Evolutionary conservation across 2,329 filamentous ascomycete genomes (phyloP).

Genomic region (Penicillium freii): DNA sequence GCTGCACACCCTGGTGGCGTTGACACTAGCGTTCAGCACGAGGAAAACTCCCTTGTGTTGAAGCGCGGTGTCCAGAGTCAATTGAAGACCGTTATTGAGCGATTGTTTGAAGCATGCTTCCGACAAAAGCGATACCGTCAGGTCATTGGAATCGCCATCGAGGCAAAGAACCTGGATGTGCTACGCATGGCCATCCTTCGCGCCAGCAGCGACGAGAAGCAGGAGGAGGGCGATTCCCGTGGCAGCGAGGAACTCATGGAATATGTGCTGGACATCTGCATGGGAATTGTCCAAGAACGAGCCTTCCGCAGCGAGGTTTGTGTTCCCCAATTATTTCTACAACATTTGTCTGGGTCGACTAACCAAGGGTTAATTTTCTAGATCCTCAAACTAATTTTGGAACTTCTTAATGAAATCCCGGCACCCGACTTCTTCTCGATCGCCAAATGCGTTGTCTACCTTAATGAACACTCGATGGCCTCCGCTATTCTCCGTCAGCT

Average conservation of each 20-base stretch:
- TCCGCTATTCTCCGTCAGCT: slow-evolving; percentile 80
- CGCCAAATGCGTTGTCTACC: slow-evolving; percentile 93
- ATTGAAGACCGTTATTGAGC: slow-evolving; percentile 78
- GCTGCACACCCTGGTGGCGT: slow-evolving; percentile 56
- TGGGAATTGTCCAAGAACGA: slow-evolving; percentile 95
- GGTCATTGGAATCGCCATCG: slow-evolving; percentile 93
- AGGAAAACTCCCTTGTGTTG: slow-evolving; percentile 63
- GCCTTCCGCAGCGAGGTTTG: slow-evolving; percentile 69
- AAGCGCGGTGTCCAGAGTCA: slow-evolving; percentile 73
- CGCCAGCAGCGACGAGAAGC: slow-evolving; percentile 81
- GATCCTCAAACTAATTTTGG: slow-evolving; percentile 89
- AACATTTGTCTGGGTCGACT: background rate
- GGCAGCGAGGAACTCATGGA: slow-evolving; percentile 93
- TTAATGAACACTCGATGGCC: slow-evolving; percentile 88
- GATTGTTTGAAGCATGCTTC: slow-evolving; percentile 88
- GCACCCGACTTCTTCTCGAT: slow-evolving; percentile 97
- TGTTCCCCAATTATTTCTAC: background rate
- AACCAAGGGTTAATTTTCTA: slow-evolving; percentile 35
- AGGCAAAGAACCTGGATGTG: slow-evolving; percentile 87
- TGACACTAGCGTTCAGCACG: slow-evolving; percentile 53
- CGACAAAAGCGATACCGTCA: slow-evolving; percentile 84
- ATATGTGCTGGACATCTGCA: slow-evolving; percentile 91
- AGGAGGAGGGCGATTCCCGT: slow-evolving; percentile 56
- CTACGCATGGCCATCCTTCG: slow-evolving; percentile 82
- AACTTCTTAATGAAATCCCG: slow-evolving; percentile 88